Base-by-base conservation (phyloP, 805 yeast genomes). In the Tetrapisispora taiwanensis region DNA sequence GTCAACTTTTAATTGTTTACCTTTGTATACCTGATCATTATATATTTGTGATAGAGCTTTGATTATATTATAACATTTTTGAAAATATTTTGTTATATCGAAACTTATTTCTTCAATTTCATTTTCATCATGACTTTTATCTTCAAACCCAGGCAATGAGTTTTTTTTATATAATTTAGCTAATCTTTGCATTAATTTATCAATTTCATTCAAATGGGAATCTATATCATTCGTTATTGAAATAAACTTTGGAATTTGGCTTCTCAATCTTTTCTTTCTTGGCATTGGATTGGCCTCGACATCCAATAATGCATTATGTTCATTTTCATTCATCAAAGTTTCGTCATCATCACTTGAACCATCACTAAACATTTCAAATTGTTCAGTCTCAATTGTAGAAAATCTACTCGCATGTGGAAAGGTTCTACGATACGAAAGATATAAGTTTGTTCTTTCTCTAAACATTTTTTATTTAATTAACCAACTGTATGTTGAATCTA, bases 401-500 rank as follows among this genome's bases (percentile, higher is more conserved):
- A 70, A 19, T 81, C 81, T 56, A 73, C 78, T 55, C 48, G 73
- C 76, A 52, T 88, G 88, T 0, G 95, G 94, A 46, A 81, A 82
- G 10, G 97, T 88, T 47, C 92, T 78, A 50, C 98, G 77, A 59
- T 84, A 90, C 38, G 97, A 87, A 19, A 88, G 69, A 63, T 73
- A 90, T 51, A 90, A 72, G 58, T 89, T 90, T n/a, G 98, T 92
- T 61, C 97, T 73, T 66, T 92, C 97, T 61, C 97, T 74, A 58
- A 84, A 85, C 96, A 90, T 87, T 28, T 28, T 28, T 7, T 28
- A 28, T n/a, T n/a, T n/a, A n/a, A n/a, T n/a, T n/a, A n/a, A n/a
- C n/a, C n/a, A n/a, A n/a, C n/a, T n/a, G n/a, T n/a, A n/a, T n/a
- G 10, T 28, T 28, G 14, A 28, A 28, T 28, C 4, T 4, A 28